Conservation (phyloP, 164 flowering plant species). For the Liquidambar formosana region DNA sequence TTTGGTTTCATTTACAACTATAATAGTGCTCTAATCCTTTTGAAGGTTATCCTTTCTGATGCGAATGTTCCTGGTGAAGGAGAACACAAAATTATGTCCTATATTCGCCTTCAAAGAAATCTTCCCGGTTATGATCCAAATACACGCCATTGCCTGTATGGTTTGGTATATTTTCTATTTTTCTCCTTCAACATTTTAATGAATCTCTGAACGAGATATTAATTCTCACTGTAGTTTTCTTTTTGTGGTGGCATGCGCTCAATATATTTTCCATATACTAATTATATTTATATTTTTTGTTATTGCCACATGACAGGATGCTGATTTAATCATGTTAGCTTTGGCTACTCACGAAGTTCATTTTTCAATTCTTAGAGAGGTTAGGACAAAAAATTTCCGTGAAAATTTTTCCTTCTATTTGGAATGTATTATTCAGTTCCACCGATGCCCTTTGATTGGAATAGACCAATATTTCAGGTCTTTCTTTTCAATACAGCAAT, state of each 20-base stretch:
- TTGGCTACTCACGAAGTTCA: slow-evolving; percentile 98
- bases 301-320: slow-evolving; percentile 59
- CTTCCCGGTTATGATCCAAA: slow-evolving; percentile 95
- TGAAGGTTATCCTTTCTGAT: slow-evolving; percentile 96
- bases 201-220: neutral
- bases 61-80: slow-evolving; percentile 99
- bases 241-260: neutral
- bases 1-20: slow-evolving; percentile 4
- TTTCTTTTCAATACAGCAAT: neutral
- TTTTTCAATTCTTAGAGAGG: slow-evolving; percentile 95
- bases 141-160: slow-evolving; percentile 97
- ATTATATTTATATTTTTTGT: neutral
- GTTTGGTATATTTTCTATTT: slow-evolving; percentile 68
- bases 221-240: neutral
- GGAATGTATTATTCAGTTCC: neutral
- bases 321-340: slow-evolving; percentile 93
- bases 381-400: slow-evolving; percentile 11
- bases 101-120: slow-evolving; percentile 91
- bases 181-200: slow-evolving; percentile 11
- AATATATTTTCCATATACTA: neutral
- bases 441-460: neutral
- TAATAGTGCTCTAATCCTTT: slow-evolving; percentile 9
- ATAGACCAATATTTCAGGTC: slow-evolving; percentile 1
- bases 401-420: neutral
- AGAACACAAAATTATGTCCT: slow-evolving; percentile 96